Conservation (phyloP, 805 yeast species). For the Candida endomychidarum region DNA sequence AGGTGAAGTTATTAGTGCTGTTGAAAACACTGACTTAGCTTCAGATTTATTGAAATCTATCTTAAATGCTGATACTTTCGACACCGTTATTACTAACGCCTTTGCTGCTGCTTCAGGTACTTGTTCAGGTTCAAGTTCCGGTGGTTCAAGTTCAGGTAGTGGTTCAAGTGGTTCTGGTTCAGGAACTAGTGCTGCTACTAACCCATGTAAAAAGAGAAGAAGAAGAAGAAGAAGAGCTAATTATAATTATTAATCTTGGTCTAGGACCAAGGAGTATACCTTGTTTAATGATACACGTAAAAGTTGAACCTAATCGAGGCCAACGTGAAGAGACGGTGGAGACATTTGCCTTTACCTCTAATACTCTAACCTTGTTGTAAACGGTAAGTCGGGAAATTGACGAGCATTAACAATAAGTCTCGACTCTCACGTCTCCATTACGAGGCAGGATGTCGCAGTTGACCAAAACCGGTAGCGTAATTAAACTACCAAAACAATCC, state of each 20-base stretch:
- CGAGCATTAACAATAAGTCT: too few species aligned
- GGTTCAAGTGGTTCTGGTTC: constrained; percentile 5
- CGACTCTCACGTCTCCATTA: too few species aligned
- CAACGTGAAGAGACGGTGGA: too few species aligned
- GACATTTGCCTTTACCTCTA: too few species aligned
- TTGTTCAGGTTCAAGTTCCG: constrained; percentile 2
- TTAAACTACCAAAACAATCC: constrained; percentile 3
- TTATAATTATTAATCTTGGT: constrained; percentile 15
- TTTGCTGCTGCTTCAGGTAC: constrained; percentile 11
- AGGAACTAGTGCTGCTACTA: constrained; percentile 8
- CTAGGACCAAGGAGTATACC: constrained; percentile 6
- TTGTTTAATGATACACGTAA: constrained; percentile 8
- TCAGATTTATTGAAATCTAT: constrained; percentile 33
- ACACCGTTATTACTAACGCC: constrained; percentile 30
- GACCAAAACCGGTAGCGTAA: too few species aligned
- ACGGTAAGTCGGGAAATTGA: too few species aligned
- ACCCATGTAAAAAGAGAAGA: constrained; percentile 33
- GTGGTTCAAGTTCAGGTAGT: not conserved
- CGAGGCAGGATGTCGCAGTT: too few species aligned
- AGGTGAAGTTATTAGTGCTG: constrained; percentile 29
- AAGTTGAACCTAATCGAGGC: constrained; percentile 1
- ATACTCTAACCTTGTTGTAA: too few species aligned
- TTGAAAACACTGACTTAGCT: constrained; percentile 33
- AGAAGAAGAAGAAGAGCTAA: constrained; percentile 31
- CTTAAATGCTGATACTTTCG: constrained; percentile 31